Evolutionary conservation across 352 stramenopile species (phyloP).

Genomic region (Pseudoperonospora humuli): DNA sequence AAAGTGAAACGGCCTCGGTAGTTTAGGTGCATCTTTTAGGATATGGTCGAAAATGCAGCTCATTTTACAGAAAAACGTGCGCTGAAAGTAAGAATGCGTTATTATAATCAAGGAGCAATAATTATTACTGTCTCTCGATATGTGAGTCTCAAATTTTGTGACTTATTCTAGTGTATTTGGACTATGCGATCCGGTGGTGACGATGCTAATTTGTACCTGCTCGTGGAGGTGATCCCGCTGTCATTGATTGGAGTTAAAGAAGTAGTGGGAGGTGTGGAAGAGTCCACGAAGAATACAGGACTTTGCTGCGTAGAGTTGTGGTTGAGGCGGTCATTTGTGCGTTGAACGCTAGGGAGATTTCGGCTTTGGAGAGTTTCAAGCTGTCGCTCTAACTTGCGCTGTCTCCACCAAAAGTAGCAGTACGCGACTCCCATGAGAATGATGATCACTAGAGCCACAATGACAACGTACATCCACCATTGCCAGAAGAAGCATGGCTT

Average conservation of each 20-base stretch:
- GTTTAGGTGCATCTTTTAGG: too few species aligned
- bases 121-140: too few species aligned
- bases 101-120: too few species aligned
- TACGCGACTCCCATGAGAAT: conserved; percentile 39
- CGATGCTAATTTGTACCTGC: conserved; percentile 17
- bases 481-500: conserved; percentile 83
- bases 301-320: conserved; percentile 24
- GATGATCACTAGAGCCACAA: conserved; percentile 51
- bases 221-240: conserved; percentile 7
- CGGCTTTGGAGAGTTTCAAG: conserved; percentile 30
- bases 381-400: conserved; percentile 38
- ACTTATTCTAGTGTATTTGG: conserved; percentile 20
- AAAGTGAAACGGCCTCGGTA: too few species aligned
- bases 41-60: too few species aligned
- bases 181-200: conserved; percentile 17
- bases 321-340: conserved; percentile 27
- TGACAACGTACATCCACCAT: conserved; percentile 85
- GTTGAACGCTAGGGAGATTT: conserved; percentile 23
- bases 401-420: conserved; percentile 45
- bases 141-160: too few species aligned
- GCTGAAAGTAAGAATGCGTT: too few species aligned
- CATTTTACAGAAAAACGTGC: too few species aligned
- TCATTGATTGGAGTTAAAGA: conserved; percentile 14
- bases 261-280: conserved; percentile 13
- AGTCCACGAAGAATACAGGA: conserved; percentile 22